Evolutionary conservation across 305 asterid genomes (phyloP), one percentile per base, ranked within the genome.

Genomic region (Fraxinus sp.): DNA sequence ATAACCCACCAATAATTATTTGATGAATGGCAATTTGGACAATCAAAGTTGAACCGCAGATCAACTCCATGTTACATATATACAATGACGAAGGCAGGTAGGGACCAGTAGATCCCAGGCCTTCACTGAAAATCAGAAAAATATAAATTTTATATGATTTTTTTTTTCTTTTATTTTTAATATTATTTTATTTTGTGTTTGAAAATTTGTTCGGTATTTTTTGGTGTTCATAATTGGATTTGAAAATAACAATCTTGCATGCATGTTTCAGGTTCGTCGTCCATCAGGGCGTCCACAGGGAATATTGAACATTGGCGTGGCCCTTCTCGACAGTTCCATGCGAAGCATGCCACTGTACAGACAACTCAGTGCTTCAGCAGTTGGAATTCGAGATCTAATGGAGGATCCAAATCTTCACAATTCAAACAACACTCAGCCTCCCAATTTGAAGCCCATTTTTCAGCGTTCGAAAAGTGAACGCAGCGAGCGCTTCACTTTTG

Each of bases 221-320:
- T 35, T 35, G 5, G 7, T 35, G 37, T 35, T 5, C 0, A 82
- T 37, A 49, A 14, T 49, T 49, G 3, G 62, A 49, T 20, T 28
- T 35, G 49, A 7, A 57, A 18, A 18, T 18, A n/a, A 18, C 26
- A 5, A 57, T 0, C 5, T 2, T 26, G 35, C 16, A 1, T 66
- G 33, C 14, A 68, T 52, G 78, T 7, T 9, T 78, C 85, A 93
- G 98, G 89, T 95, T 22, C 98, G 98, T 5, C 92, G 98, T 71
- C 94, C 96, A 49, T 95, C 98, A 0, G 98, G 98, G 1, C 92
- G 98, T 35, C 98, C 98, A 9, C 98, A 95, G 33, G 97, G 98
- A 1, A 95, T 95, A 83, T 64, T 93, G 59, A 95, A 95, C 86
- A 92, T 95, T 20, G 98, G 98, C 0, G 98, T 95, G 84, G 91